Evolutionary conservation across 2,329 filamentous ascomycete species (phyloP), one percentile per base, ranked within the genome.

Genomic region (Emmonsiellopsis sp.): DNA sequence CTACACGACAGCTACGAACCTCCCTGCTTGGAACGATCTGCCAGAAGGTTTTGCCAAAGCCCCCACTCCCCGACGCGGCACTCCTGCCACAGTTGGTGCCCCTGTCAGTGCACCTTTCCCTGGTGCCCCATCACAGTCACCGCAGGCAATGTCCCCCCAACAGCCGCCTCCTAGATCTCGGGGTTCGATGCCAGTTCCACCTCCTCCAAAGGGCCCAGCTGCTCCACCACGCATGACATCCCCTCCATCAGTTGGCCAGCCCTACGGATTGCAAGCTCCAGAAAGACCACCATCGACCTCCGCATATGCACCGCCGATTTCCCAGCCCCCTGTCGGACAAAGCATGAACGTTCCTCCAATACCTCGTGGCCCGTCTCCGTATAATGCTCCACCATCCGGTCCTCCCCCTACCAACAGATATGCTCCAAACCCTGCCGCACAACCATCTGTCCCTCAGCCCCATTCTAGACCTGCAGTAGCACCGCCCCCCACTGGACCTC

Each of bases 21-120:
- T 85, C 58, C 82, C 85, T 31, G 86, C 87, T 62, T 98, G 93
- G 93, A 98, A 98, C 62, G 93, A 98, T 69, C 86, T 94, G 50
- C 93, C 93, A 1, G 80, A 95, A 63, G 87, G 73, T 53, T 83
- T 97, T 45, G 79, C 82, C 45, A 89, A 92, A 74, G 75, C 80
- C 52, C 79, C 86, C n/a, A 79, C 81, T 11, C 79, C 85, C 20
- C 83, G 91, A 60, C 82, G 85, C 65, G 78, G 79, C 45, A 96
- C 92, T 1, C 89, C 91, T 2, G 83, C 78, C 53, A 75, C 82
- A 16, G 65, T 66, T 34, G 65, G 73, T 43, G 80, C 83, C 50
- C 76, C 86, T 2, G 82, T 90, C 50, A 82, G 78, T n/a, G 82
- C 87, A 15, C 88, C 89, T 7, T 95, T 93, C 75, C 79, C 83